phyloP scores from a whole-genome alignment of 2,329 filamentous ascomycete species.

The Penicillium occitanis region DNA sequence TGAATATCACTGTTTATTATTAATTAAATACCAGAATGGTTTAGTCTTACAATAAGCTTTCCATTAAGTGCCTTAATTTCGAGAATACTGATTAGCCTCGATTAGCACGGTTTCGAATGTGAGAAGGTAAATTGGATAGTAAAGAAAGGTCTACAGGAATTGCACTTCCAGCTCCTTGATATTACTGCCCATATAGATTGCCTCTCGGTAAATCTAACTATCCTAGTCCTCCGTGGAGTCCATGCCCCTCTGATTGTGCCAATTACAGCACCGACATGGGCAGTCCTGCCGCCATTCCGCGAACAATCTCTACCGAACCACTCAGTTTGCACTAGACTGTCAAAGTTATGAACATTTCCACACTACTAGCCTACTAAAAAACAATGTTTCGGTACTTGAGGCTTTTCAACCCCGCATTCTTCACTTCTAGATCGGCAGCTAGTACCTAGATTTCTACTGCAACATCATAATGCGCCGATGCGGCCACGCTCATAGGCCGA shows the following conservation, averaged over 20 bases:
- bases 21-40: neutral
- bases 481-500: neutral
- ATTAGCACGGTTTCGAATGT: neutral
- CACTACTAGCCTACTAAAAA: neutral
- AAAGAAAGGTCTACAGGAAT: neutral
- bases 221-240: neutral
- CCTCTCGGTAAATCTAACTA: neutral
- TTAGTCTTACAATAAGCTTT: neutral
- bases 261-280: neutral
- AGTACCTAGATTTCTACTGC: neutral
- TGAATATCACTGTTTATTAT: neutral
- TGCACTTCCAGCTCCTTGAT: neutral
- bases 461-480: neutral
- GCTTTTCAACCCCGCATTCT: slow-evolving; percentile 3
- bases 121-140: neutral
- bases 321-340: neutral
- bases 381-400: neutral
- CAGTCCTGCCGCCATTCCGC: slow-evolving; percentile 4
- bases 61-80: neutral
- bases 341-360: neutral
- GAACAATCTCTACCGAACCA: neutral
- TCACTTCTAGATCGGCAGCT: neutral
- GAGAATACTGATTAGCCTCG: neutral
- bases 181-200: neutral
- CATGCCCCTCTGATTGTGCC: neutral